Evolutionary conservation across 805 yeast genomes (phyloP).

Genomic region (Ogataea ramenticola): DNA sequence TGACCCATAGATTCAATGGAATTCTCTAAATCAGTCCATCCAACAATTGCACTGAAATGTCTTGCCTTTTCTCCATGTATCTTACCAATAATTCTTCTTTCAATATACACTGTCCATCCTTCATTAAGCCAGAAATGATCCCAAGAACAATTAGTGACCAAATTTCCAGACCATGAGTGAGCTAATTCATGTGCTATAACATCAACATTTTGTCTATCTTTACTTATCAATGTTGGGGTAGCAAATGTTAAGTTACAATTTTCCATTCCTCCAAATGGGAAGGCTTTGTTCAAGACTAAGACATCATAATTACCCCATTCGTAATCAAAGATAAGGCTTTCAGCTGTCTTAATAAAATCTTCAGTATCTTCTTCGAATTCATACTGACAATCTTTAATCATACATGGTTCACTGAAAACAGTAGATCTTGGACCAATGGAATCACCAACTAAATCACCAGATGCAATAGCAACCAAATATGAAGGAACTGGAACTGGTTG

Average conservation of each 20-base stretch:
- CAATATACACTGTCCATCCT: slow-evolving; percentile 93
- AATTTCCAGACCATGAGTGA: slow-evolving; percentile 89
- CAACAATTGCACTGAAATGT: slow-evolving; percentile 78
- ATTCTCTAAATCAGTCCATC: slow-evolving; percentile 76
- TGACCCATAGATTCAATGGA: slow-evolving; percentile 61
- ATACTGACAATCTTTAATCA: slow-evolving; percentile 59
- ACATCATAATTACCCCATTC: slow-evolving; percentile 84
- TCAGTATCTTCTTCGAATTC: slow-evolving; percentile 82
- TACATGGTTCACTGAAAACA: slow-evolving; percentile 71
- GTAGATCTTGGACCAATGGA: slow-evolving; percentile 81
- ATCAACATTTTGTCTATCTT: slow-evolving; percentile 79
- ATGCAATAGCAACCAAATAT: slow-evolving; percentile 76
- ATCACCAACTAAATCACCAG: slow-evolving; percentile 66
- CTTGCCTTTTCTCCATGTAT: slow-evolving; percentile 75
- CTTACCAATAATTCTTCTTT: slow-evolving; percentile 71
- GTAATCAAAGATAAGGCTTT: slow-evolving; percentile 64
- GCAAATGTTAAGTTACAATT: slow-evolving; percentile 88
- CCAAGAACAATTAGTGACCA: slow-evolving; percentile 88
- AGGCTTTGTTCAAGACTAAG: slow-evolving; percentile 65
- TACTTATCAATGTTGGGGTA: slow-evolving; percentile 80
- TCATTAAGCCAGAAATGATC: slow-evolving; percentile 93
- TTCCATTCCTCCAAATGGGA: slow-evolving; percentile 94
- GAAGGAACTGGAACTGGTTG: slow-evolving; percentile 85
- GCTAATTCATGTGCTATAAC: slow-evolving; percentile 92
- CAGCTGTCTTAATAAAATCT: slow-evolving; percentile 71